A percentile compares a stretch with the other conserved stretches of the same genome.
Conservation (phyloP, 1,284 basidiomycete species). For the Moesziomyces sp. region DNA sequence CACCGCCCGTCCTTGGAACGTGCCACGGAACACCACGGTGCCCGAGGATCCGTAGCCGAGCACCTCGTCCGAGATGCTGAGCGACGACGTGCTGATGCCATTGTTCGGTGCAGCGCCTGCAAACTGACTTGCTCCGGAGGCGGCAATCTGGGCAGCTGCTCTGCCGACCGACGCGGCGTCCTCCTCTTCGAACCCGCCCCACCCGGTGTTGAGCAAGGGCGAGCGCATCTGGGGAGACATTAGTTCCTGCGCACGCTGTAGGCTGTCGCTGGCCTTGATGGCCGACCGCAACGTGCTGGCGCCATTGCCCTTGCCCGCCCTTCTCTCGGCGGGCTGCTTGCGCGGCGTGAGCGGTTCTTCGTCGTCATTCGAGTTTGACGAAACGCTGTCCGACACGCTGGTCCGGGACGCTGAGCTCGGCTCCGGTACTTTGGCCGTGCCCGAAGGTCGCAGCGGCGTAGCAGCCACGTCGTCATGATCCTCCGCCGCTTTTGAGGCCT, state of each 20-base stretch:
- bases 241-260: conserved; percentile 45
- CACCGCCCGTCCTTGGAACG: conserved; percentile 92
- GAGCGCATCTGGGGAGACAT: conserved; percentile 42
- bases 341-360: conserved; percentile 25
- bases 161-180: conserved; percentile 37
- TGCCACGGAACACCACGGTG: conserved; percentile 92
- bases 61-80: conserved; percentile 63
- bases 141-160: conserved; percentile 46
- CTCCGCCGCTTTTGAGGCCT: background rate
- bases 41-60: conserved; percentile 90
- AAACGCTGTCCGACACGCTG: conserved; percentile 22
- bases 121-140: conserved; percentile 23
- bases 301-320: conserved; percentile 8
- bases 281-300: conserved; percentile 13
- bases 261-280: conserved; percentile 35
- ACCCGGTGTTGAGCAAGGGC: conserved; percentile 40
- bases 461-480: conserved; percentile 1
- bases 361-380: conserved; percentile 40
- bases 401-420: background rate
- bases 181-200: conserved; percentile 35
- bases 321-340: conserved; percentile 1
- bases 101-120: conserved; percentile 23
- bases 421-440: conserved; percentile 7
- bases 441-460: conserved; percentile 9
- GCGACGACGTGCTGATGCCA: conserved; percentile 44